Evolutionary conservation across 164 flowering plant genomes (phyloP), one percentile per base, ranked within the genome.

Genomic region (Macadamia tetraphylla): DNA sequence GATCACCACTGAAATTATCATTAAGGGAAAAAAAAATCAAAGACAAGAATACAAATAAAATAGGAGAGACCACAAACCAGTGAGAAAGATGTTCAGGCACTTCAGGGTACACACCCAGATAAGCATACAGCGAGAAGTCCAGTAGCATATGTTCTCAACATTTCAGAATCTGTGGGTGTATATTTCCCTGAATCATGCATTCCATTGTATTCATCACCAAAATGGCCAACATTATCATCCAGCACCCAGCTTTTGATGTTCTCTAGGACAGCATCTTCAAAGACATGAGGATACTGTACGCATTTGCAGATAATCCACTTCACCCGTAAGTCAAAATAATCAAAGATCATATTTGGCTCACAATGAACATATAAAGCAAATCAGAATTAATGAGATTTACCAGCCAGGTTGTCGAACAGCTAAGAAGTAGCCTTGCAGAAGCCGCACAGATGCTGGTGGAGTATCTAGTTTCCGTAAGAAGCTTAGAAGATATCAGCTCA

Each of bases 71-170:
- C 11, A 52, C 15, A 29, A 58, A 49, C 46, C 3, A 14, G 29
- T 35, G 11, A 7, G 68, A 8, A 43, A 18, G 60, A 43, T 46
- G 13, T 11, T 46, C 43, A 23, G 23, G 23, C 23, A 23, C 23
- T 23, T 23, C 23, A 48, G 63, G n/a, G 64, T 55, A 53, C 83
- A 76, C 86, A 92, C 99, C 91, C 82, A 66, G 86, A 69, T 78
- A 95, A 79, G 71, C 86, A 84, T 66, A 86, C 76, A 65, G 94
- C 92, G 75, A 95, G 91, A 77, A 95, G 94, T 57, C 96, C 99
- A 73, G 95, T 91, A 8, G 97, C 85, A 80, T 88, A 95, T 30
- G 97, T 86, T 73, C 79, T 86, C 73, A 91, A 68, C 92, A 92
- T 88, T 70, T 95, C 97, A 75, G 80, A 67, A 77, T 90, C 95